These are phyloP conservation scores for Diaporthe amygdali DNA, from an alignment of 2,329 filamentous ascomycete species.

Conservation along the genomic window DNA sequence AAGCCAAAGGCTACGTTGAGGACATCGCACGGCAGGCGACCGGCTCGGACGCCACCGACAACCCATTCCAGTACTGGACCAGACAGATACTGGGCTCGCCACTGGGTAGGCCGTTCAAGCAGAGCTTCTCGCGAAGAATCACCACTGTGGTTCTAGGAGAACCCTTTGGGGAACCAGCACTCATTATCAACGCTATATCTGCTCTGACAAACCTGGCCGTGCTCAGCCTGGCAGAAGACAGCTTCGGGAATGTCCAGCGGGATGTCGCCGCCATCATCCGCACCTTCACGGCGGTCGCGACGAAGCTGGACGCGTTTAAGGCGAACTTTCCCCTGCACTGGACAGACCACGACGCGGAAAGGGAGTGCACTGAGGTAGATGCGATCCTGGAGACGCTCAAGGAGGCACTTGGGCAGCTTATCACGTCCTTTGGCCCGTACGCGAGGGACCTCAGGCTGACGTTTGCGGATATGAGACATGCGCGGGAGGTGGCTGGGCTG, in stretches of 20 bases:
- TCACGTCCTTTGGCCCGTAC: conserved; percentile 78
- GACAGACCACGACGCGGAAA: conserved; percentile 72
- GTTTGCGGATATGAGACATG: conserved; percentile 73
- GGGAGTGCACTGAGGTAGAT: conserved; percentile 71
- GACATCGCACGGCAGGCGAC: conserved; percentile 61
- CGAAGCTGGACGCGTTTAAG: conserved; percentile 72
- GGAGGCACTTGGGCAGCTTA: conserved; percentile 66
- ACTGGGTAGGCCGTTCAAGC: conserved; percentile 72
- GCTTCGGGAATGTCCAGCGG: conserved; percentile 83
- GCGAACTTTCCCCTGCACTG: conserved; percentile 68
- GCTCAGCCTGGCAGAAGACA: conserved; percentile 79
- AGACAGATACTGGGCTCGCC: conserved; percentile 54
- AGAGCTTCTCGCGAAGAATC: conserved; percentile 70
- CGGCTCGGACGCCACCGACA: conserved; percentile 52
- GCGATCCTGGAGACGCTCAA: conserved; percentile 70
- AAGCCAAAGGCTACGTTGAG: conserved; percentile 53
- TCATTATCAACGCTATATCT: conserved; percentile 75
- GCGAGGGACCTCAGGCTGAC: conserved; percentile 72
- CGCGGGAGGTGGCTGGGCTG: conserved; percentile 63
- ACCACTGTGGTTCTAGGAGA: conserved; percentile 73
- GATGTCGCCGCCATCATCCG: conserved; percentile 79
- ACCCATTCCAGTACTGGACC: conserved; percentile 53
- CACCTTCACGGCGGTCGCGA: conserved; percentile 72
- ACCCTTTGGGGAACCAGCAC: conserved; percentile 71
- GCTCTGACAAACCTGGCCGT: conserved; percentile 73